Base-by-base conservation (phyloP, 164 flowering plant genomes). In the Euptelea pleiosperma region DNA sequence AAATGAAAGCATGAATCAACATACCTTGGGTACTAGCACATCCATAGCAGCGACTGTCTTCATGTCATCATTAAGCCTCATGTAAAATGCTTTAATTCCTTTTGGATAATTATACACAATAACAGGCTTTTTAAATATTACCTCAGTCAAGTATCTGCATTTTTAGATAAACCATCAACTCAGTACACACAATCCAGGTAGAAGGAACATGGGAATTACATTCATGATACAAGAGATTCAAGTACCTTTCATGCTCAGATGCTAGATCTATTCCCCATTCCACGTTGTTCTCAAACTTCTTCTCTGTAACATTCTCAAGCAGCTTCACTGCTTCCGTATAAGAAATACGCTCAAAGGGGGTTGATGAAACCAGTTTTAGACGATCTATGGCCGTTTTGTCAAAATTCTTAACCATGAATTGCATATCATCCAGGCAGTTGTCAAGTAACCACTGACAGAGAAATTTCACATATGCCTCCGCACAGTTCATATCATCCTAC, bases 31-130 rank as follows among this genome's bases (percentile, higher is more conserved):
- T 30, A 92, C 98, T 62, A 92, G 91, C 39, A 92, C 90, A 79
- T 92, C 98, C 98, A 92, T 92, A 9, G 98, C 98, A 72, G 98
- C 98, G 33, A 92, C 96, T 4, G 96, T 92, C 68, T 81, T 82
- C 8, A 33, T 46, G 55, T 89, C 98, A 54, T 89, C 96, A 57
- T 92, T 92, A 75, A 89, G 85, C 75, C 89, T 81, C 98, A 92
- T 89, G 68, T 92, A 92, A 63, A 92, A 92, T 55, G 98, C 96
- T 71, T 92, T 92, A 52, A 92, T 85, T 26, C 66, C 84, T 74
- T 92, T 92, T 2, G 98, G 98, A 65, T 92, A 92, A 65, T 92
- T 87, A 60, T 82, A 89, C 30, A 92, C 96, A 60, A 92, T 92
- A 46, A 92, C 96, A 48, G 98, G 98, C 66, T 81, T 83, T 70